These are phyloP conservation scores for Podospora fimiseda DNA, from an alignment of 495 filamentous ascomycete species.

Conservation along the genomic window DNA sequence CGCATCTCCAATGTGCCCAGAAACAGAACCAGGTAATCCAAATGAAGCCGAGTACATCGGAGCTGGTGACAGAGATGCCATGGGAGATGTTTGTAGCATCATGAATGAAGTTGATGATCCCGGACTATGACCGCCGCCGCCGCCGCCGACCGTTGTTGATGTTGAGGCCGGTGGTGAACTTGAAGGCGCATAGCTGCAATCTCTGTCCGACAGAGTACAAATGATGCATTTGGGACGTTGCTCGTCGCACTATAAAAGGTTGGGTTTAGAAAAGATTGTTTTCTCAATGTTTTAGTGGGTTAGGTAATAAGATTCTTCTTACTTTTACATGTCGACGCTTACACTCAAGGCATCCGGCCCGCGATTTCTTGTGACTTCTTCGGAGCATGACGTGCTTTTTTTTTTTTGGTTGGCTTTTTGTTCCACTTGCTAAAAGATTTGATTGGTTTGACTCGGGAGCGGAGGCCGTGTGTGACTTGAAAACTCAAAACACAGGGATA, in stretches of 20 bases:
- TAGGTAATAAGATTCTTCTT: neutral
- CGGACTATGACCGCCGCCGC: too few species aligned
- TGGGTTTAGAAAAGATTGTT: neutral
- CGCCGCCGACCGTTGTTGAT: neutral
- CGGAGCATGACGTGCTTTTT: conserved; percentile 25
- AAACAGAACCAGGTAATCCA: neutral
- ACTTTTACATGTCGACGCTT: conserved; percentile 38
- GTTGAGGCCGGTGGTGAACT: neutral
- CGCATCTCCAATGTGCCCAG: neutral
- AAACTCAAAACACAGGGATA: neutral
- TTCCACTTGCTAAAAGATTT: neutral
- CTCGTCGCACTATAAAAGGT: conserved; percentile 30
- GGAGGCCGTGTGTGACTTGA: neutral
- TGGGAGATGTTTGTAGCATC: neutral
- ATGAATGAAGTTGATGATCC: neutral
- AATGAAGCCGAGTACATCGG: neutral
- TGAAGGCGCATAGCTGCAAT: conserved; percentile 25
- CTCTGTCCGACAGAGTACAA: conserved; percentile 28
- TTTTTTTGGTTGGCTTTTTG: neutral
- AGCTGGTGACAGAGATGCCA: conserved; percentile 1
- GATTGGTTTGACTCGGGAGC: neutral
- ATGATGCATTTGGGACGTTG: conserved; percentile 29
- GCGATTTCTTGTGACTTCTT: conserved; percentile 35
- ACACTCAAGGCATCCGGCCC: conserved; percentile 33
- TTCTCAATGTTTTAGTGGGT: too few species aligned